A percentile compares a stretch with the other conserved stretches of the same genome.
Evolutionary conservation across 1,139 yeast genomes (phyloP).

Genomic region (Pichia sp.): DNA sequence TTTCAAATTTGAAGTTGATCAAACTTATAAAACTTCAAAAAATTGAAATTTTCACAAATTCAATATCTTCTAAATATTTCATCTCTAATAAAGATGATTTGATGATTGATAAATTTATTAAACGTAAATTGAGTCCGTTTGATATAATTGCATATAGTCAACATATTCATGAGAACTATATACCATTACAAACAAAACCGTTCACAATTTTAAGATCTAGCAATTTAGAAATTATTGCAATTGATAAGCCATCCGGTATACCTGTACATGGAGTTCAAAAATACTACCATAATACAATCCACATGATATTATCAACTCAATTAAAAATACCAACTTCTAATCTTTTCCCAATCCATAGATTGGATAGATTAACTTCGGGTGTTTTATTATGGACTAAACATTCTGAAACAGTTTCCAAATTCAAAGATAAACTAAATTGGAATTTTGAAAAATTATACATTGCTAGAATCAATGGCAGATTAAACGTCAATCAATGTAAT

Average conservation of each 20-base stretch:
- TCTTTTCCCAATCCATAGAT: slow-evolving; percentile 52
- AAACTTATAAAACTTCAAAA: background rate
- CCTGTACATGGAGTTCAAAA: slow-evolving; percentile 73
- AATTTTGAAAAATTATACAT: slow-evolving; percentile 40
- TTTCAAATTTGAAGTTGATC: background rate
- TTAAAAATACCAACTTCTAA: slow-evolving; percentile 36
- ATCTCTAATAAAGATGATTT: background rate
- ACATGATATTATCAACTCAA: slow-evolving; percentile 6
- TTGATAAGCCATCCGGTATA: slow-evolving; percentile 65
- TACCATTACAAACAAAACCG: background rate
- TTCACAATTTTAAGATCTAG: background rate
- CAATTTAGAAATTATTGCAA: slow-evolving; percentile 38
- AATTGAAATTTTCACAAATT: slow-evolving; percentile 3
- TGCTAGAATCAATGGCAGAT: slow-evolving; percentile 54
- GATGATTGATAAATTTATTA: background rate
- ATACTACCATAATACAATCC: slow-evolving; percentile 45
- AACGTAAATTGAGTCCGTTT: background rate
- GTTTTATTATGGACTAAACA: slow-evolving; percentile 50
- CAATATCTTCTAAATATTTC: background rate
- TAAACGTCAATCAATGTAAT: slow-evolving; percentile 26
- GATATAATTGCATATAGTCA: slow-evolving; percentile 25
- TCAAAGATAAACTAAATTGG: slow-evolving; percentile 36
- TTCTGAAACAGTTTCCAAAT: slow-evolving; percentile 34
- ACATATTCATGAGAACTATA: slow-evolving; percentile 57
- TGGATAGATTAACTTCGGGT: slow-evolving; percentile 73